Evolutionary conservation across 148 eudicot species (phyloP), one percentile per base, ranked within the genome.

Genomic region (Rhododendron simsii): DNA sequence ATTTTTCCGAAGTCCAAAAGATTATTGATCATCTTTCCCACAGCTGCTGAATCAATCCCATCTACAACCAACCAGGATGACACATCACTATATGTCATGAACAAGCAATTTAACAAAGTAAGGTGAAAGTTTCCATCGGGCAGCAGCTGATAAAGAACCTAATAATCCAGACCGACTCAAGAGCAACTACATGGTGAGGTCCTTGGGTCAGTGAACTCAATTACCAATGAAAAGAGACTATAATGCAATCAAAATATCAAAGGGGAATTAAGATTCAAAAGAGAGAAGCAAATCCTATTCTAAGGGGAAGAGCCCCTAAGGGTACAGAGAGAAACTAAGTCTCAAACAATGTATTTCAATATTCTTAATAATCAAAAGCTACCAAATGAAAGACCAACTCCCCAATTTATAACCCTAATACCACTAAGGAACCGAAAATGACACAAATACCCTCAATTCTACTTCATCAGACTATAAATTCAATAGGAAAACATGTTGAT

Each of bases 21-120:
- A 2, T 83, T 88, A 47, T 83, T 79, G 23, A 95, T 83, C 59
- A 78, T 86, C 84, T 91, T 89, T 85, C 21, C 75, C 50, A 96
- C 94, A 71, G 85, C 84, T 73, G 81, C 89, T 48, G 88, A 92
- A 88, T 93, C 94, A 79, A 85, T 86, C 83, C 96, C 98, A 92
- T 91, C 99, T 96, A 91, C 26, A 88, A 81, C 35, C 80, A 69
- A 48, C 12, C 80, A 84, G 63, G 73, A 59, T 28, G 30, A 81
- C 53, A 78, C 18, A 47, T n/a, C 44, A 73, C 4, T 37, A 10
- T 63, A 83, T 74, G 80, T 86, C 50, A 84, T 20, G 6, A 55
- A 41, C 26, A 65, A 53, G 15, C 11, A 35, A 69, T 63, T 37
- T 39, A 41, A 55, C 39, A 79, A 50, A 23, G 69, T 7, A 61